A percentile compares a stretch with the other conserved stretches of the same genome.
These are phyloP conservation scores for Blastobotrys indianensis DNA, from an alignment of 1,139 yeast species.

Conservation along the genomic window DNA sequence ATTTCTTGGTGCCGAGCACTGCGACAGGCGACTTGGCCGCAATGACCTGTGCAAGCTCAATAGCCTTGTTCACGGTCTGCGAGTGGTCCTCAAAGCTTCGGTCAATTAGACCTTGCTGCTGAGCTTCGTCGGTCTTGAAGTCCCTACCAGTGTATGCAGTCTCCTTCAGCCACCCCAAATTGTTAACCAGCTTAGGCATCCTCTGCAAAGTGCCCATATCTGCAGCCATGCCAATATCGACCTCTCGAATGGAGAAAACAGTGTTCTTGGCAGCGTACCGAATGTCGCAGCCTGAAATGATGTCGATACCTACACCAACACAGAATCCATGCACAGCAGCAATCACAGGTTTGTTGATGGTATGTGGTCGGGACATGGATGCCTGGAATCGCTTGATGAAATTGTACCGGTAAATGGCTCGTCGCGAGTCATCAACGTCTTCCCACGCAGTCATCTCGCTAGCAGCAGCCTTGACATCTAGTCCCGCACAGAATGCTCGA, in stretches of 20 bases:
- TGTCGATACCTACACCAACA: slow-evolving; percentile 66
- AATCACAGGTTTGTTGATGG: slow-evolving; percentile 39
- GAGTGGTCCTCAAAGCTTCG: slow-evolving; percentile 43
- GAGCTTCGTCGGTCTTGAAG: slow-evolving; percentile 54
- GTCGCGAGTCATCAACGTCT: slow-evolving; percentile 33
- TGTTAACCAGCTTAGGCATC: slow-evolving; percentile 50
- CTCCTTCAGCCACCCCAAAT: slow-evolving; percentile 56
- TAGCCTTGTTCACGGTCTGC: slow-evolving; percentile 47
- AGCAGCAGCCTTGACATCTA: slow-evolving; percentile 42
- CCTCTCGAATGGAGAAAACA: slow-evolving; percentile 59
- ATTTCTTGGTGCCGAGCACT: slow-evolving; percentile 57
- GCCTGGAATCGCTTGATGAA: slow-evolving; percentile 52
- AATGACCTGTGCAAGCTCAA: slow-evolving; percentile 47
- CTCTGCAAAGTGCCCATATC: slow-evolving; percentile 77
- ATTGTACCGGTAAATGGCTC: slow-evolving; percentile 27
- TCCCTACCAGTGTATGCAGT: slow-evolving; percentile 58
- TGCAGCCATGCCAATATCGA: slow-evolving; percentile 69
- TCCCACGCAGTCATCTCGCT: not conserved
- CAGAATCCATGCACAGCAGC: slow-evolving; percentile 42
- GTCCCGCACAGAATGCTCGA: slow-evolving; percentile 58
- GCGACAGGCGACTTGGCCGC: slow-evolving; percentile 52
- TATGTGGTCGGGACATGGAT: slow-evolving; percentile 37
- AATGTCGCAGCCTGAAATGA: slow-evolving; percentile 53
- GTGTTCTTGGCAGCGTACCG: slow-evolving; percentile 53
- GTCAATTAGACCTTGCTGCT: slow-evolving; percentile 50